Evolutionary conservation across 805 yeast genomes (phyloP).

Genomic region (Myxozyma mucilagina): DNA sequence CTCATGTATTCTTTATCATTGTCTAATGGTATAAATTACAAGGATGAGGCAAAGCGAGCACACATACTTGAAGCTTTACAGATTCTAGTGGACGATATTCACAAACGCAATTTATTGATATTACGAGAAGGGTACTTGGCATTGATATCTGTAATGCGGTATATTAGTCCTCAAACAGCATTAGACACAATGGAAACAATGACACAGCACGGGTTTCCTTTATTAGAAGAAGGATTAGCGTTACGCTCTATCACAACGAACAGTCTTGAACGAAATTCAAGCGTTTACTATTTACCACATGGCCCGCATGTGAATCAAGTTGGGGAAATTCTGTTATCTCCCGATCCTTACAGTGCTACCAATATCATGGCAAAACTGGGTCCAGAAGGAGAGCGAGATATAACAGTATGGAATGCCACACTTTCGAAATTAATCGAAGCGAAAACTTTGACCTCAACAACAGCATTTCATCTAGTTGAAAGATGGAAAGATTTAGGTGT

Average conservation of each 20-base stretch:
- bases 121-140: slow-evolving; percentile 20
- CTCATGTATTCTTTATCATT: slow-evolving; percentile 9
- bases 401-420: slow-evolving; percentile 17
- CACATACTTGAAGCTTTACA: slow-evolving; percentile 8
- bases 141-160: slow-evolving; percentile 10
- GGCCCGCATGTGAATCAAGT: slow-evolving; percentile 1
- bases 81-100: slow-evolving; percentile 10
- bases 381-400: slow-evolving; percentile 10
- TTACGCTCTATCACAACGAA: slow-evolving; percentile 2
- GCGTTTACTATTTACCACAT: slow-evolving; percentile 5
- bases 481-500: slow-evolving; percentile 1
- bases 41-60: background rate
- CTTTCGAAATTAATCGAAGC: slow-evolving; percentile 1
- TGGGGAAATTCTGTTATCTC: background rate
- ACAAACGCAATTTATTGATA: background rate
- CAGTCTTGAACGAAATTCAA: background rate
- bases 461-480: slow-evolving; percentile 12
- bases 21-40: slow-evolving; percentile 2
- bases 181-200: slow-evolving; percentile 12
- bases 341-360: slow-evolving; percentile 9
- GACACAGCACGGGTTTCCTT: slow-evolving; percentile 8
- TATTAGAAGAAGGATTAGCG: background rate
- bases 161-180: slow-evolving; percentile 10
- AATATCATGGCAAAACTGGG: slow-evolving; percentile 7
- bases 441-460: slow-evolving; percentile 1